Evolutionary conservation across 805 yeast species (phyloP), one percentile per base, ranked within the genome.

Genomic region (Vanderwaltozyma verrucispora): DNA sequence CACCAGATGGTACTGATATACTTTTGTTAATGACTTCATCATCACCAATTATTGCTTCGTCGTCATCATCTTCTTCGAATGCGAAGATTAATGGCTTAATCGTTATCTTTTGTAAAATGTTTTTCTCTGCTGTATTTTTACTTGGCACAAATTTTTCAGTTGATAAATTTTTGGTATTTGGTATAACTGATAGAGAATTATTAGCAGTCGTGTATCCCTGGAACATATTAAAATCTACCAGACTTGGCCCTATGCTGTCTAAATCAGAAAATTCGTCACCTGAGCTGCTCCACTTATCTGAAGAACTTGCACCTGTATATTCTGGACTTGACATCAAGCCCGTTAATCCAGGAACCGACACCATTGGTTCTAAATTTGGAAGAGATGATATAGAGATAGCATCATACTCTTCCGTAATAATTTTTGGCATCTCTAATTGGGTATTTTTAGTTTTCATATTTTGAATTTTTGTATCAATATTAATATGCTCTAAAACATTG

Each of bases 261-360:
- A 38, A 16, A 30, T 40, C 44, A 14, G 45, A 33, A n/a, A 48
- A 35, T 19, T 54, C 58, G 14, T 47, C 55, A 8, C 50, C 58
- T 4, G 51, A 44, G n/a, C 53, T 47, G 27, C 51, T 46, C 35
- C 46, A 46, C 0, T 39, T 41, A 24, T 50, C 52, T 10, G 50
- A 46, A 19, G 47, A 38, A 26, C 51, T 46, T 9, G 44, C 29
- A 10, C 42, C 45, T 4, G 50, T 39, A 30, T 49, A 52, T 30
- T 49, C 56, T 5, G 55, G 54, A 30, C 49, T 46, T 1, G 60
- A 47, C n/a, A 53, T 33, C n/a, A 41, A 28, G 9, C 43, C 50
- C 5, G 37, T 36, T 23, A 42, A 30, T 16, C 32, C 29, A 8
- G 36, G 30, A 10, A 12, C 33, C 5, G 28, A 17, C 19, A 42